Base-by-base conservation (phyloP, 352 stramenopile species). In the Globisporangium echinulatum region DNA sequence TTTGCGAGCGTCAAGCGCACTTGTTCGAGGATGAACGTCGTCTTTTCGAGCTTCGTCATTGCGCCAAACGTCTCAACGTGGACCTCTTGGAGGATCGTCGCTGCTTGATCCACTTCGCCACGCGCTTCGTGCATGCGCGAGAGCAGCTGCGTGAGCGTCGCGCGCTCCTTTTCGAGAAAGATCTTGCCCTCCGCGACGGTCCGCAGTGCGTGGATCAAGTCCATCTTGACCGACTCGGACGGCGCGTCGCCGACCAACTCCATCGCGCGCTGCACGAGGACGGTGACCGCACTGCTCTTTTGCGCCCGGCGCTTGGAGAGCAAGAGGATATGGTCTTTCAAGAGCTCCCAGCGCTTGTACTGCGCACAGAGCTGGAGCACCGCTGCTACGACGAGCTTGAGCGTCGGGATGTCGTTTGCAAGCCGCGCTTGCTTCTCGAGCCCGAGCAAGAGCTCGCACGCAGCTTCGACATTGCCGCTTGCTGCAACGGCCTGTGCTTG, bases 11-110 rank as follows among this genome's bases (percentile, higher is more conserved):
- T 99, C 38, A 99, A 73, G 13, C 97, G 86, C 70, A 99, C 96
- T 76, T 99, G 95, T 70, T 99, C 96, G 40, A 99, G 74, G 66
- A 99, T 99, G 74, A 98, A 99, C 73, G 99, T 96, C 11, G 97
- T 90, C 76, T 99, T 99, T 74, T 99, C 96, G 39, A 97, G 78
- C 78, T 98, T 99, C 37, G 92, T 98, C 70, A 99, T 92, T n/a
- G 92, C 93, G 46, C 96, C 97, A 72, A 98, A 99, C 9, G 97
- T 99, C 82, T 99, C 97, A 0, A 99, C 84, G 54, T 98, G 94
- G 54, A 99, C 96, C 66, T 99, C 96, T 73, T 99, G 97, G 19
- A 99, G 74, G 44, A 98, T 95, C 49, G 96, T 95, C 7, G 93
- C 92, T 5, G 97, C 97, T 49, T 85, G 81, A 52, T 87, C 83